Evolutionary conservation across 2,329 filamentous ascomycete species (phyloP).

Genomic region (Colletotrichum paranaense): DNA sequence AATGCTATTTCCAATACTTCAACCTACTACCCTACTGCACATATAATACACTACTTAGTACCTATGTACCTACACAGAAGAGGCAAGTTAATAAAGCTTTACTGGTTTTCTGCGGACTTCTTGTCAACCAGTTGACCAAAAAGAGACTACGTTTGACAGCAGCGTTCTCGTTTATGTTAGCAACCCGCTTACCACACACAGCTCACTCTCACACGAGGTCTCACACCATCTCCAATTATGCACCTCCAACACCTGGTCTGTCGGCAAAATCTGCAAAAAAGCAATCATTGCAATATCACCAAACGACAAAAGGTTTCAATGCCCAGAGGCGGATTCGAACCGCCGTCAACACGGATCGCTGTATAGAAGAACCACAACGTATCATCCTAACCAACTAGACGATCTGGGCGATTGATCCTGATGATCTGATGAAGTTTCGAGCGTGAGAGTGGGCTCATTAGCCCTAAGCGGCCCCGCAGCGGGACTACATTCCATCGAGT

Average conservation of each 20-base stretch:
- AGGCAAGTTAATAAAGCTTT: too few species aligned
- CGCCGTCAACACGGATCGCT: slow-evolving; percentile 34
- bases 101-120: too few species aligned
- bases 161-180: too few species aligned
- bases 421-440: rapidly evolving
- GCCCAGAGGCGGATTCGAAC: slow-evolving; percentile 36
- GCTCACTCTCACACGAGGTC: background rate
- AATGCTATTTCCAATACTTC: too few species aligned
- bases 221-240: background rate
- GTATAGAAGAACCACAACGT: slow-evolving; percentile 35
- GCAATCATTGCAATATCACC: background rate
- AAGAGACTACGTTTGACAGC: too few species aligned
- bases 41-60: too few species aligned
- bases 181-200: background rate
- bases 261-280: background rate
- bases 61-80: too few species aligned
- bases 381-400: slow-evolving; percentile 37
- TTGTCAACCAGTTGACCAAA: too few species aligned
- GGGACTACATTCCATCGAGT: background rate
- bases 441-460: background rate
- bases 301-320: background rate
- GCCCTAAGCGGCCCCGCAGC: slow-evolving; percentile 20
- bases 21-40: too few species aligned
- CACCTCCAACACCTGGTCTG: background rate
- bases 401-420: slow-evolving; percentile 28